Base-by-base conservation (phyloP, 768 basidiomycete species). In the Trametes cingulata region DNA sequence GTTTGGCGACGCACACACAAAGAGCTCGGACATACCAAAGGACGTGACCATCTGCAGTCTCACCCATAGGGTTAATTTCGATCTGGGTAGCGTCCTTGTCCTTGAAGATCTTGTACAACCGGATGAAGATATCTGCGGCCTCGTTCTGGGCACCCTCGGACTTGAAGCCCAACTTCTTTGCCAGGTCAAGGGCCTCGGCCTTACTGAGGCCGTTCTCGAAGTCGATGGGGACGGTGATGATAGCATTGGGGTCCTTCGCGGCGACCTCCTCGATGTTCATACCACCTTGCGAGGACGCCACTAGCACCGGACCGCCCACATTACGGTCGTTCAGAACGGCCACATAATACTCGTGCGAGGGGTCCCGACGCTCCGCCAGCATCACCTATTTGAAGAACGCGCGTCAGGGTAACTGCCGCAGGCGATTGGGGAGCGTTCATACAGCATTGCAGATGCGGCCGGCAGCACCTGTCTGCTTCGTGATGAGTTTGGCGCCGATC, bases 181-280 rank as follows among this genome's bases (percentile, higher is more conserved):
- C 97, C 52, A 98, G 79, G 3, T 75, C 81, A 50, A 91, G 74
- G 37, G 91, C 96, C 47, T 87, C 83, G 22, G 76, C 74, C 65
- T 87, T 83, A 62, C 84, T 84, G 27, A 99, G 79, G 7, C 96
- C 96, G 13, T 84, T 88, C 56, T 89, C 78, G 64, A 91, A 93
- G 73, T 90, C 79, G 68, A 99, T 92, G 47, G 93, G 91, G 12
- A 91, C 95, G 46, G 95, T 98, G 69, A 98, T 93, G 75, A 99
- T 98, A 40, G 97, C 91, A 37, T 79, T 77, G 36, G 97, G 97
- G 70, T 97, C 93, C 67, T 95, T 93, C 29, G 93, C 92, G 25
- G 97, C 97, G 47, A 99, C 97, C 69, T 99, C 97, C 75, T 99
- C 97, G 70, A 99, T 99, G 77, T 98, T 98, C 97, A 99, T 99